Base-by-base conservation (phyloP, 352 stramenopile genomes). In the Pythium aristosporum region DNA sequence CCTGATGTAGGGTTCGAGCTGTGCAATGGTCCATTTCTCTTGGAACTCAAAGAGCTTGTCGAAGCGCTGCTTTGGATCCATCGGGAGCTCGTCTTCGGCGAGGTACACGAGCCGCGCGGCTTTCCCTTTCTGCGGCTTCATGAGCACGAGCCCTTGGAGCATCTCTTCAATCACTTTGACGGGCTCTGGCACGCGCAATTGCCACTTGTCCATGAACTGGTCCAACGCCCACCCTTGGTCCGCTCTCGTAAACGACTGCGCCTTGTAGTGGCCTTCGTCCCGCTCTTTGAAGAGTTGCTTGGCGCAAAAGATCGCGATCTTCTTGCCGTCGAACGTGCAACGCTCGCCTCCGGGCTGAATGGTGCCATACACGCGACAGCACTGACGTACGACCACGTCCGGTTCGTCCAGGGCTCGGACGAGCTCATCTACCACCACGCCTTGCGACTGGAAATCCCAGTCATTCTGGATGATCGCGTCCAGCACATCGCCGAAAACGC, bases 1-100 rank as follows among this genome's bases (percentile, higher is more conserved):
- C 86, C 79, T 79, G 71, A 95, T 89, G 63, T 88, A 95, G 0
- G 86, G 86, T 62, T 93, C 84, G 2, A 95, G 69, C 54, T 95
- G 80, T 36, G 72, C 73, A 49, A 93, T 71, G 2, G 84, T 92
- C 86, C 86, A 95, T 58, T 95, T 95, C 44, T 91, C 81, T 57
- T 95, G 86, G 34, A 80, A 73, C 21, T 78, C 65, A 66, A 95
- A 95, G 30, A 95, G 82, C 60, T 79, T 73, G 30, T 91, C 71
- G 49, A 95, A 93, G 23, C 86, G 84, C 58, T 79, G 74, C 72
- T 91, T 91, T 2, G 86, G 82, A 21, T 92, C 84, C 7, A 78
- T 81, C 0, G 86, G 80, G 13, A 95, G 66, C 5, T 80, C 72
- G 7, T 83, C 61, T 58, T 92, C 84, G 0, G 75, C 74, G 28